Base-by-base conservation (phyloP, 305 asterid genomes). In the Fraxinus platypoda region DNA sequence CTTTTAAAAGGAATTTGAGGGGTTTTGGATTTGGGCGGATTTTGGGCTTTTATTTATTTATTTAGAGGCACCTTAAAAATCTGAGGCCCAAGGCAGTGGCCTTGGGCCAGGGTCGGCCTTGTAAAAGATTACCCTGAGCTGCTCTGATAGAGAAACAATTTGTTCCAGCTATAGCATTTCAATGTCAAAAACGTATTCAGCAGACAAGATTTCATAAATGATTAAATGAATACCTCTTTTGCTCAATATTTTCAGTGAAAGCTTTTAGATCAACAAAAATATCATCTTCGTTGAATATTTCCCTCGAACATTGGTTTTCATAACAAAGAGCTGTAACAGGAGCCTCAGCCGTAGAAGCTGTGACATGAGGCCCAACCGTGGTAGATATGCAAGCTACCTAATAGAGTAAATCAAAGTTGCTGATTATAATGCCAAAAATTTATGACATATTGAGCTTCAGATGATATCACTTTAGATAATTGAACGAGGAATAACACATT, bases 271-370 rank as follows among this genome's bases (percentile, higher is more conserved):
- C 87, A 17, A n/a, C 81, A 82, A 35, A 5, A 78, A 54, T 81
- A 34, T 86, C 91, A 80, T 89, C 92, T 8, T 89, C 92, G 11
- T 93, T 92, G 81, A 94, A 90, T 79, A 95, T 83, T 80, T 91
- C 97, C 87, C 90, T 92, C 11, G 97, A 85, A 89, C 98, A 94
- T 75, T 92, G 92, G 80, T 91, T 94, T 85, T 94, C 99, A 66
- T 86, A 90, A 89, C 98, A 95, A 87, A 95, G 98, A 38, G 94
- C 95, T 21, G 94, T 85, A 82, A 94, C 90, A 75, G 97, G 95
- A 84, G 99, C 99, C 84, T 94, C 97, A 79, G 94, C 93, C 52
- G 97, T 98, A 78, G 90, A 90, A 78, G 93, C 94, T 72, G 94
- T 81, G 80, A 92, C 88, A 68, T 87, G 91, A 52, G 95, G 96